Conservation (phyloP, 2,329 filamentous ascomycete species). For the Trichoderma cornu-damae region DNA sequence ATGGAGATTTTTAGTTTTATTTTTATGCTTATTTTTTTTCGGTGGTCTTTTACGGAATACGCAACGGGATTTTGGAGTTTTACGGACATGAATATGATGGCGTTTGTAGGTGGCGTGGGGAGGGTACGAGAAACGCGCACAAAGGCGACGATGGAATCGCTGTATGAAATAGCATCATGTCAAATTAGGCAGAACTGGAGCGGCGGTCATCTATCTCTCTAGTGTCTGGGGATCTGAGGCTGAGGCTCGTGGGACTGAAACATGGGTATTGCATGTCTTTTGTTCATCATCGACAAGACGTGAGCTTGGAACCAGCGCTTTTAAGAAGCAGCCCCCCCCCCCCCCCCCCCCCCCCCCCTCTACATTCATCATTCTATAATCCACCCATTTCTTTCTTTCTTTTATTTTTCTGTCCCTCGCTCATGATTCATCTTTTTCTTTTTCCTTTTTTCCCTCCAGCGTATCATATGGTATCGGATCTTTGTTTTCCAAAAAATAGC, state of each 20-base stretch:
- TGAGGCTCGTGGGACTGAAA: background rate
- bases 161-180: background rate
- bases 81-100: conserved; percentile 1
- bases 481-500: background rate
- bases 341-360: too few species aligned
- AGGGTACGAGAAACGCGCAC: background rate
- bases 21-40: too few species aligned
- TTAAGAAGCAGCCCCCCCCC: too few species aligned
- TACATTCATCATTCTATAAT: background rate
- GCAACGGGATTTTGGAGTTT: background rate
- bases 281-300: background rate
- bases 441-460: background rate
- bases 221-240: background rate
- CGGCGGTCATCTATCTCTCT: background rate
- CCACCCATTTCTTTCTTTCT: background rate
- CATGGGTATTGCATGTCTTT: background rate
- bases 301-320: background rate
- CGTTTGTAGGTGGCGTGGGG: conserved; percentile 7
- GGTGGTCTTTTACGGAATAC: background rate
- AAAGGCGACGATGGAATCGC: background rate
- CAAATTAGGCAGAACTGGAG: background rate
- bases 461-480: background rate
- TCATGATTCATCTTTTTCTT: background rate
- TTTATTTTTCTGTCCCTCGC: background rate
- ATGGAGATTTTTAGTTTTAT: background rate